phyloP scores from a whole-genome alignment of 345 rosid genomes.

The Aurinia saxatilis region DNA sequence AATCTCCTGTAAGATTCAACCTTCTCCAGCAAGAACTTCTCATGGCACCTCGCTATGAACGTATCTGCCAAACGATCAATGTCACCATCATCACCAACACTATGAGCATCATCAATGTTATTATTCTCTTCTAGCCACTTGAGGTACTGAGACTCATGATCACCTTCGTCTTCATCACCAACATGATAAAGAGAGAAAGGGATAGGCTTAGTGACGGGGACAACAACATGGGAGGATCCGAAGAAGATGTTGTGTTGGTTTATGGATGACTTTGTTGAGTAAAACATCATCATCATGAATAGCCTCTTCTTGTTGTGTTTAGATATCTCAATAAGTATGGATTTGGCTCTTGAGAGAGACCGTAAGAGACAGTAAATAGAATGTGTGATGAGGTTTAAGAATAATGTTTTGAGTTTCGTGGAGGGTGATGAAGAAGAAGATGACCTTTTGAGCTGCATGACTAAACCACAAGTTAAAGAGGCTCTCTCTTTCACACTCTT shows the following conservation, averaged over 20 bases:
- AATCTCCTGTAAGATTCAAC: constrained; percentile 75
- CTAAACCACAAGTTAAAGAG: not conserved
- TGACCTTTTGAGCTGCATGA: constrained; percentile 12
- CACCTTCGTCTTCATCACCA: constrained; percentile 8
- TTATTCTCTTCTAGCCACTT: constrained; percentile 52
- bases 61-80: constrained; percentile 66
- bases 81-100: constrained; percentile 28
- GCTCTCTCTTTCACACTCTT: not conserved
- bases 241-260: constrained; percentile 43
- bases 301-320: constrained; percentile 28
- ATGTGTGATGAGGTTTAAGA: constrained; percentile 46
- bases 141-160: constrained; percentile 31
- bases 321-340: constrained; percentile 35
- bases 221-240: constrained; percentile 52
- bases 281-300: constrained; percentile 20
- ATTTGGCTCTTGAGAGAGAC: constrained; percentile 49
- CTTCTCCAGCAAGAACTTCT: constrained; percentile 80
- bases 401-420: constrained; percentile 44
- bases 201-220: constrained; percentile 36
- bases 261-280: constrained; percentile 28
- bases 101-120: not conserved
- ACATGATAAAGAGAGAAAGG: constrained; percentile 1
- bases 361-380: constrained; percentile 41
- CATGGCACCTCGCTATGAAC: constrained; percentile 75
- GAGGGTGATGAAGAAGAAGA: constrained; percentile 29